Percentiles rank a stretch among this genome's conserved stretches.
Evolutionary conservation across 164 flowering plant genomes (phyloP).

Genomic region (Vitis rotundifolia): DNA sequence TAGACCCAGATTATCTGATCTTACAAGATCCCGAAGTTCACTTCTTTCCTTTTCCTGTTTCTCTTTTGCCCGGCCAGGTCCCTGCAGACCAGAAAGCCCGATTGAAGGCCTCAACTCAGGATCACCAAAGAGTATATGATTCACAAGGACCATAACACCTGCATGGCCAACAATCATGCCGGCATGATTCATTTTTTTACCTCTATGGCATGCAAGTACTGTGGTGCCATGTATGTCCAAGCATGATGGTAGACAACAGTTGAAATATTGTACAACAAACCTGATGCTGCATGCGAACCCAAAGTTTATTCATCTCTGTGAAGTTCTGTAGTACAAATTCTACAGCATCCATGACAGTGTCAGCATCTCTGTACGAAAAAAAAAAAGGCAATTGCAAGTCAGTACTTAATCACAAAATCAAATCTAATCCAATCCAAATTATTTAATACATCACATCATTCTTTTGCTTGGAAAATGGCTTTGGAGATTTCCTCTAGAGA

Average conservation of each 20-base stretch:
- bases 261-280: constrained; percentile 47
- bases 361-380: constrained; percentile 61
- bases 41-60: constrained; percentile 96
- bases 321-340: constrained; percentile 95
- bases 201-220: constrained; percentile 55
- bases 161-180: constrained; percentile 83
- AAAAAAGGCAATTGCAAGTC: not conserved
- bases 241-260: constrained; percentile 35
- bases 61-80: constrained; percentile 87
- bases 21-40: constrained; percentile 99
- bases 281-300: constrained; percentile 99
- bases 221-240: constrained; percentile 50
- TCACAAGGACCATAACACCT: constrained; percentile 72
- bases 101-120: constrained; percentile 90
- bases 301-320: constrained; percentile 94
- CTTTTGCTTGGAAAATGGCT: too few species aligned
- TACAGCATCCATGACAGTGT: constrained; percentile 80
- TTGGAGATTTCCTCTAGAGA: too few species aligned
- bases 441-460: too few species aligned
- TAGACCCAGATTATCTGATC: constrained; percentile 27
- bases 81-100: constrained; percentile 98
- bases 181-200: constrained; percentile 54
- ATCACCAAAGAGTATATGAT: constrained; percentile 82
- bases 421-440: too few species aligned
- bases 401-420: not conserved